These are phyloP conservation scores for Phylloboletellus chloephorus DNA, from an alignment of 1,284 basidiomycete species.

Conservation along the genomic window DNA sequence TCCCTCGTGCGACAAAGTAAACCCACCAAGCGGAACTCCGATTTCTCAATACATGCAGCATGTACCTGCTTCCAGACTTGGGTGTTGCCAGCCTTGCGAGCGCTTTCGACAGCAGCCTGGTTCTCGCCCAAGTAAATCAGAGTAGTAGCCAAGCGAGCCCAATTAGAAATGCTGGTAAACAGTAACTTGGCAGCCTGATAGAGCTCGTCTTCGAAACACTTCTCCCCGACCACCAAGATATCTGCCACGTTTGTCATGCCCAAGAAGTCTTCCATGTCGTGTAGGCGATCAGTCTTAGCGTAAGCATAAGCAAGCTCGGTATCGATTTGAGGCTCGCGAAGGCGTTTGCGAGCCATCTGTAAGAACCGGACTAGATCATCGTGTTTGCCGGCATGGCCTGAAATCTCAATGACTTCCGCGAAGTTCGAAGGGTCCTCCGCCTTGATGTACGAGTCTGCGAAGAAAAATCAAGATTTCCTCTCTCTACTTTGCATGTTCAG, in stretches of 20 bases:
- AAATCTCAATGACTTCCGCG: slow-evolving; percentile 94
- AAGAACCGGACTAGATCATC: slow-evolving; percentile 97
- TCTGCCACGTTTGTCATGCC: slow-evolving; percentile 99
- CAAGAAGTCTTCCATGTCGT: slow-evolving; percentile 99
- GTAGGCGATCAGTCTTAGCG: slow-evolving; percentile 93
- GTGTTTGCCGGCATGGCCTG: slow-evolving; percentile 93
- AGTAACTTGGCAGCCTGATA: slow-evolving; percentile 96
- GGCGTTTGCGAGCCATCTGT: slow-evolving; percentile 98
- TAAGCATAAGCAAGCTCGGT: slow-evolving; percentile 96
- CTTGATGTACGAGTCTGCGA: slow-evolving; percentile 94
- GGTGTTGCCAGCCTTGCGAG: slow-evolving; percentile 97
- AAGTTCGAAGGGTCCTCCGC: slow-evolving; percentile 96
- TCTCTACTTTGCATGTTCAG: background rate
- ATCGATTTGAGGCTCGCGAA: slow-evolving; percentile 97
- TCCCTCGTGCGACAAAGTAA: background rate
- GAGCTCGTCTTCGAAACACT: slow-evolving; percentile 97
- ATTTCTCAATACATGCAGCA: slow-evolving; percentile 95
- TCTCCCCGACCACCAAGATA: slow-evolving; percentile 93
- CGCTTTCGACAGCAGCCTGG: slow-evolving; percentile 96
- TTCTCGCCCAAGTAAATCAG: slow-evolving; percentile 98
- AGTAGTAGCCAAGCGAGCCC: slow-evolving; percentile 96
- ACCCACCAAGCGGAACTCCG: slow-evolving; percentile 84
- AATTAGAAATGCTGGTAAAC: slow-evolving; percentile 97
- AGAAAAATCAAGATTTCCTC: slow-evolving; percentile 9
- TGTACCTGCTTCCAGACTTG: slow-evolving; percentile 99